Conservation (phyloP, 2,329 filamentous ascomycete species). For the Nothomitra cinnamomea region DNA sequence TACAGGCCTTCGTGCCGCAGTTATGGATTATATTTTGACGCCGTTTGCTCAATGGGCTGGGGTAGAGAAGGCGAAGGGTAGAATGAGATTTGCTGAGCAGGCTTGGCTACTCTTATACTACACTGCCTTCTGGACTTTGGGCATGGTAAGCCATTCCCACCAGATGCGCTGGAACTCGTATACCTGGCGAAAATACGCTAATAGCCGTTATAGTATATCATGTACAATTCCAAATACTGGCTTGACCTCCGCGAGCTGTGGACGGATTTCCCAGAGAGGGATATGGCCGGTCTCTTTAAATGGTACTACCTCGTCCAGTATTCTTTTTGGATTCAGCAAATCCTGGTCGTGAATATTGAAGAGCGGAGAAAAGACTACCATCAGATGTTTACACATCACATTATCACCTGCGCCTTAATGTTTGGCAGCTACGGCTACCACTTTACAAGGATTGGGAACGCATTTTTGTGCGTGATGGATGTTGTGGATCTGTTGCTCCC, state of each 20-base stretch:
- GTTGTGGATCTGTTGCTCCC: slow-evolving; percentile 78
- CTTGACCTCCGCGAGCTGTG: slow-evolving; percentile 63
- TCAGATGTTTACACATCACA: slow-evolving; percentile 92
- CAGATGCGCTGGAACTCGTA: background rate
- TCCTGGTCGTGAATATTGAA: slow-evolving; percentile 87
- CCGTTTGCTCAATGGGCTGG: slow-evolving; percentile 60
- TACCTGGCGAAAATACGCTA: background rate
- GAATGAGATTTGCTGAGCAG: slow-evolving; percentile 82
- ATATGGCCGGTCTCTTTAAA: slow-evolving; percentile 60
- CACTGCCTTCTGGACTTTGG: slow-evolving; percentile 61
- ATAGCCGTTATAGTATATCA: slow-evolving; percentile 47
- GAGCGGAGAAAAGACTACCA: slow-evolving; percentile 85
- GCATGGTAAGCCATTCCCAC: slow-evolving; percentile 41
- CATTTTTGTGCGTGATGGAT: slow-evolving; percentile 87
- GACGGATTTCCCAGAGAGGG: slow-evolving; percentile 67
- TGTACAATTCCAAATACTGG: slow-evolving; percentile 61
- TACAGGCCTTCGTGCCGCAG: slow-evolving; percentile 65
- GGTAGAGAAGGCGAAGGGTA: slow-evolving; percentile 56
- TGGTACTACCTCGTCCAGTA: slow-evolving; percentile 81
- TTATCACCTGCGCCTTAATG: slow-evolving; percentile 72
- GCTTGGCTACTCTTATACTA: slow-evolving; percentile 84
- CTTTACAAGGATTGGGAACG: slow-evolving; percentile 70
- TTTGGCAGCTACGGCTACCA: slow-evolving; percentile 73
- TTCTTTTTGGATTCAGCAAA: slow-evolving; percentile 87
- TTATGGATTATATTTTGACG: slow-evolving; percentile 74